A percentile compares a stretch with the other conserved stretches of the same genome.
Evolutionary conservation across 2,329 filamentous ascomycete species (phyloP).

Genomic region (Chaetomium strumarium): DNA sequence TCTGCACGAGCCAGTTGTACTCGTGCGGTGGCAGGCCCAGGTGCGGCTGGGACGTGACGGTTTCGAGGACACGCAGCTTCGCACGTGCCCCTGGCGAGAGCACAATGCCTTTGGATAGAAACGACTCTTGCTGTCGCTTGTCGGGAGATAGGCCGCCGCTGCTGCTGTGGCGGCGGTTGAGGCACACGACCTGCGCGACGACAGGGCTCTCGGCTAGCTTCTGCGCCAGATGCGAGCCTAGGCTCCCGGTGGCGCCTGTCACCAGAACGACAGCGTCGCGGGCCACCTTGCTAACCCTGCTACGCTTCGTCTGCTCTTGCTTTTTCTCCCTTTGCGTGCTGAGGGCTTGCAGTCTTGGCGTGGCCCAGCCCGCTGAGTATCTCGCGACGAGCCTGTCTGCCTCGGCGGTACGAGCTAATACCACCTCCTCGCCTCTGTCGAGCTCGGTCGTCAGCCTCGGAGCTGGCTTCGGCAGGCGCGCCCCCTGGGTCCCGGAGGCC

Average conservation of each 20-base stretch:
- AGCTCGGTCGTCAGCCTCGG: too few species aligned
- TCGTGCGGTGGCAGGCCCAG: conserved; percentile 38
- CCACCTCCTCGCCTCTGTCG: too few species aligned
- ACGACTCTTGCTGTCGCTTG: conserved; percentile 32
- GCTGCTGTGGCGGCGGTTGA: conserved; percentile 36
- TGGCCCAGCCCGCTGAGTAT: too few species aligned
- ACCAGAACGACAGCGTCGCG: conserved; percentile 28
- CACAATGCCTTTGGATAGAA: conserved; percentile 11
- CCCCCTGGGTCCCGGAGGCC: too few species aligned
- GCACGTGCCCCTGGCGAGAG: conserved; percentile 2
- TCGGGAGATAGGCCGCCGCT: conserved; percentile 13
- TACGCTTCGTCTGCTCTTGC: too few species aligned
- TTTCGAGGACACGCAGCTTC: conserved; percentile 38
- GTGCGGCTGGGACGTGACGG: conserved; percentile 35
- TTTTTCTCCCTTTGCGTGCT: too few species aligned
- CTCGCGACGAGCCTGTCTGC: too few species aligned
- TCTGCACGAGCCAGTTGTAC: conserved; percentile 33
- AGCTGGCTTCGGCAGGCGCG: too few species aligned
- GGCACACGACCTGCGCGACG: conserved; percentile 34
- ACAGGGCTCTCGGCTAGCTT: conserved; percentile 24
- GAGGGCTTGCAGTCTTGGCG: too few species aligned
- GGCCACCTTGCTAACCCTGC: too few species aligned
- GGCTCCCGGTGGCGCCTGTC: conserved; percentile 36
- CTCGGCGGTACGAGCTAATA: too few species aligned
- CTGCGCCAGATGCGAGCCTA: conserved; percentile 34